These are phyloP conservation scores for Nakaseomyces nivariensis DNA, from an alignment of 1,139 yeast genomes.

Conservation along the genomic window DNA sequence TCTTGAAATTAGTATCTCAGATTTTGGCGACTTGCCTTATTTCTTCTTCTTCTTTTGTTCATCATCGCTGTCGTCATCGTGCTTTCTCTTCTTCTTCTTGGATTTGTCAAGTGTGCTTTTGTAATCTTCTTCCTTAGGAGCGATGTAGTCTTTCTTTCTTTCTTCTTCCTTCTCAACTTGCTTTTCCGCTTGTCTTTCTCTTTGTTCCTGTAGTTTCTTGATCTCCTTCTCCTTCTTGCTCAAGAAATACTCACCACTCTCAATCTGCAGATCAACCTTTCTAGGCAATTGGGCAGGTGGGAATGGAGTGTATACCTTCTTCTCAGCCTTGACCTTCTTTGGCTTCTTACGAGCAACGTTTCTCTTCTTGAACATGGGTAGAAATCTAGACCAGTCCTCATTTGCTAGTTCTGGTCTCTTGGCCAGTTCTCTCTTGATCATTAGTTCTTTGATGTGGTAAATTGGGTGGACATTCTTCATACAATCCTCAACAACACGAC, in stretches of 20 bases:
- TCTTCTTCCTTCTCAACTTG: constrained; percentile 58
- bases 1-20: no score
- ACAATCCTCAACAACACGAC: constrained; percentile 95
- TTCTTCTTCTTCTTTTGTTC: constrained; percentile 1
- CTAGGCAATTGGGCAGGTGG: constrained; percentile 97
- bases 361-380: constrained; percentile 94
- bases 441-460: constrained; percentile 89
- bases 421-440: constrained; percentile 93
- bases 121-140: constrained; percentile 70
- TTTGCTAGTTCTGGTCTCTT: constrained; percentile 90
- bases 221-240: constrained; percentile 72
- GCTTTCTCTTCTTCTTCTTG: constrained; percentile 20
- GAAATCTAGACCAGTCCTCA: constrained; percentile 94
- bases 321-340: constrained; percentile 52
- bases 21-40: not conserved
- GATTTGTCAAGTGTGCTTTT: constrained; percentile 16
- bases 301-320: constrained; percentile 95
- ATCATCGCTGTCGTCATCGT: constrained; percentile 8
- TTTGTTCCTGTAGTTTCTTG: constrained; percentile 65
- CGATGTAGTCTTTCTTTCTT: constrained; percentile 67
- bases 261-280: constrained; percentile 94
- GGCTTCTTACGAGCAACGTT: constrained; percentile 92
- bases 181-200: constrained; percentile 64
- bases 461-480: constrained; percentile 95
- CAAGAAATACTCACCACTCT: constrained; percentile 96